Conservation (phyloP, 108 stramenopile genomes). For the Aurantiochytrium sp. region DNA sequence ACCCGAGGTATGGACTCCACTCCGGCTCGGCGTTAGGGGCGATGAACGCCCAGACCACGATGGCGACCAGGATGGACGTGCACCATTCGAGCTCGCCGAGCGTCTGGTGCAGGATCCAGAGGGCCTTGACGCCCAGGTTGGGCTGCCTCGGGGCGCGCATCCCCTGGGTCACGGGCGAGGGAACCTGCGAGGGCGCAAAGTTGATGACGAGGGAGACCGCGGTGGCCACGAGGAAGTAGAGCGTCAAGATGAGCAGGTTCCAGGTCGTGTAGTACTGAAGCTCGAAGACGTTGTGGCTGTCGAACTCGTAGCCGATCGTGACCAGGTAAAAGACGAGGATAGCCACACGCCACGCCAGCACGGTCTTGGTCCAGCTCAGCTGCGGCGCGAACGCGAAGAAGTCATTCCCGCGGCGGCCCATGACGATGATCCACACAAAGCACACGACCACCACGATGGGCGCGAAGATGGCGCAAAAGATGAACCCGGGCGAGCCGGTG, state of each 20-base stretch:
- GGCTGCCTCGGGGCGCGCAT: neutral
- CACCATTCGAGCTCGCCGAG: constrained; percentile 8
- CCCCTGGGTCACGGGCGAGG: neutral
- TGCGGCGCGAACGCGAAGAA: neutral
- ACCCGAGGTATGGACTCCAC: neutral
- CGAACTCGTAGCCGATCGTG: neutral
- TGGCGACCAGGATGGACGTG: neutral
- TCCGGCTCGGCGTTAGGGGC: neutral
- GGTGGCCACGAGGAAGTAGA: neutral
- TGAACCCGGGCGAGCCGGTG: neutral
- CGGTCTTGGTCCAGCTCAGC: neutral
- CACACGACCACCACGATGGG: neutral
- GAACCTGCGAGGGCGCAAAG: neutral
- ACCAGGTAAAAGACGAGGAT: neutral
- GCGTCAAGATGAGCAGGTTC: neutral
- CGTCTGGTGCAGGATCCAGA: neutral
- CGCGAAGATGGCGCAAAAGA: neutral
- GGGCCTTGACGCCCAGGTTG: neutral
- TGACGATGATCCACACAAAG: neutral
- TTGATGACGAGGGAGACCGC: neutral
- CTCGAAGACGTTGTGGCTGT: neutral
- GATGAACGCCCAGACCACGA: neutral
- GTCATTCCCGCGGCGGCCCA: neutral
- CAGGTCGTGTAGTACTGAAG: neutral
- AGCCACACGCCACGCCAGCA: neutral